Conservation (phyloP, 2,329 filamentous ascomycete genomes). For the Neopestalotiopsis sp. region DNA sequence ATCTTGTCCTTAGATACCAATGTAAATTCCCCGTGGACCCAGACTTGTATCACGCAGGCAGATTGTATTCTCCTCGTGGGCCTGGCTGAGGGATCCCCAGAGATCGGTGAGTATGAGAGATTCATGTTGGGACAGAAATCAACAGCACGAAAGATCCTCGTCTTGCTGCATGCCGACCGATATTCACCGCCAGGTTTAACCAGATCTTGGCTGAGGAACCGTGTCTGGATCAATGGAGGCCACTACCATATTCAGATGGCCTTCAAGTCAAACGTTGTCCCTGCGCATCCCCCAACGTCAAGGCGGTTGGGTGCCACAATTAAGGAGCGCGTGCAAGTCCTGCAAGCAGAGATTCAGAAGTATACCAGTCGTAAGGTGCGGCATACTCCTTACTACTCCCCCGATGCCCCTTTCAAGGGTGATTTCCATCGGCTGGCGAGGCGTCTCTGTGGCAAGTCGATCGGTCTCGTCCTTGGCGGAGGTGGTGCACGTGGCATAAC, state of each 20-base stretch:
- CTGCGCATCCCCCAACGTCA: slow-evolving; percentile 69
- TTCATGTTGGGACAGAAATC: slow-evolving; percentile 98
- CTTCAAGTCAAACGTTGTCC: slow-evolving; percentile 76
- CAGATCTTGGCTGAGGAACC: slow-evolving; percentile 86
- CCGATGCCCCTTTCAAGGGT: slow-evolving; percentile 91
- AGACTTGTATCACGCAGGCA: slow-evolving; percentile 95
- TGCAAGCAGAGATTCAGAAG: slow-evolving; percentile 97
- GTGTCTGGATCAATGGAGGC: slow-evolving; percentile 97
- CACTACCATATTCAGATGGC: slow-evolving; percentile 98
- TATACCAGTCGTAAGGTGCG: slow-evolving; percentile 94
- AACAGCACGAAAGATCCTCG: slow-evolving; percentile 89
- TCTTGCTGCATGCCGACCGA: slow-evolving; percentile 86
- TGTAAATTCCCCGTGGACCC: slow-evolving; percentile 97
- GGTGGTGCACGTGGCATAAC: slow-evolving; percentile 91
- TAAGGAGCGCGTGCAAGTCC: slow-evolving; percentile 89
- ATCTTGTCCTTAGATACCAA: slow-evolving; percentile 72
- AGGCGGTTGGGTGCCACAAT: slow-evolving; percentile 84
- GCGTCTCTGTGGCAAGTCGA: slow-evolving; percentile 88
- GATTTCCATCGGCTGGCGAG: slow-evolving; percentile 94
- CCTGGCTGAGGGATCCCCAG: slow-evolving; percentile 85
- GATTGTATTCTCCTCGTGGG: slow-evolving; percentile 95
- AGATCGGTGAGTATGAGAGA: slow-evolving; percentile 93
- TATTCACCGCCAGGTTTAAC: slow-evolving; percentile 87
- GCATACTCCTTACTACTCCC: slow-evolving; percentile 86
- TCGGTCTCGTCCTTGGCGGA: slow-evolving; percentile 91